Percentiles rank a stretch among this genome's conserved stretches.
Evolutionary conservation across 129 eudicot species (phyloP).

Genomic region (Tagetes patula): DNA sequence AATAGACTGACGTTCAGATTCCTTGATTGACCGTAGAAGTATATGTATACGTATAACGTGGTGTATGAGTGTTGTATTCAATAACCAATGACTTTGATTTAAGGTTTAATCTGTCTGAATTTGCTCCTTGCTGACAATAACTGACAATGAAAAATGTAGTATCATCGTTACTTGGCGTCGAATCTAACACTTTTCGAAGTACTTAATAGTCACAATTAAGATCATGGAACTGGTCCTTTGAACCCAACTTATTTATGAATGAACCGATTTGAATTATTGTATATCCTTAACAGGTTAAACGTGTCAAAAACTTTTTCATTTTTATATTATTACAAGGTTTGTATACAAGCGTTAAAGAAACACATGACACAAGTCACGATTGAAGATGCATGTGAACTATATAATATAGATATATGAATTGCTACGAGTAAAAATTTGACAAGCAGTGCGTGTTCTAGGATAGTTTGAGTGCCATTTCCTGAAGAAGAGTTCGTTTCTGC

Average conservation of each 20-base stretch:
- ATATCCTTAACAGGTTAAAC: not conserved
- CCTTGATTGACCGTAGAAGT: not conserved
- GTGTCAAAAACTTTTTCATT: constrained; percentile 19
- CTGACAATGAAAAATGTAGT: not conserved
- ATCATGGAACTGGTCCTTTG: not conserved
- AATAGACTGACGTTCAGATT: not conserved
- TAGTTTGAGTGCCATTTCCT: constrained; percentile 89
- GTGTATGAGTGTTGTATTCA: not conserved
- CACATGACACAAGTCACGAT: constrained; percentile 7
- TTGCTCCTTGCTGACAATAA: not conserved
- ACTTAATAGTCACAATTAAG: no score
- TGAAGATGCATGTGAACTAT: not conserved
- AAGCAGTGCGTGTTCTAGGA: constrained; percentile 37
- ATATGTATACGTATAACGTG: not conserved
- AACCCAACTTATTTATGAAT: not conserved
- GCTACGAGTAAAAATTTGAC: constrained; percentile 11
- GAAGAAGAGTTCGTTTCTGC: constrained; percentile 91
- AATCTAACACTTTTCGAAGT: no score
- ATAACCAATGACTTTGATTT: not conserved
- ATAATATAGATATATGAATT: constrained; percentile 17
- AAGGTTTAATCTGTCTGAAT: not conserved
- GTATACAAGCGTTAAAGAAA: constrained; percentile 28
- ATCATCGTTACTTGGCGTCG: not conserved
- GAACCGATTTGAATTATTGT: not conserved
- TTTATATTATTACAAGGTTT: constrained; percentile 18